Evolutionary conservation across 2,329 filamentous ascomycete genomes (phyloP), one percentile per base, ranked within the genome.

Genomic region (Claviceps fusiformis): DNA sequence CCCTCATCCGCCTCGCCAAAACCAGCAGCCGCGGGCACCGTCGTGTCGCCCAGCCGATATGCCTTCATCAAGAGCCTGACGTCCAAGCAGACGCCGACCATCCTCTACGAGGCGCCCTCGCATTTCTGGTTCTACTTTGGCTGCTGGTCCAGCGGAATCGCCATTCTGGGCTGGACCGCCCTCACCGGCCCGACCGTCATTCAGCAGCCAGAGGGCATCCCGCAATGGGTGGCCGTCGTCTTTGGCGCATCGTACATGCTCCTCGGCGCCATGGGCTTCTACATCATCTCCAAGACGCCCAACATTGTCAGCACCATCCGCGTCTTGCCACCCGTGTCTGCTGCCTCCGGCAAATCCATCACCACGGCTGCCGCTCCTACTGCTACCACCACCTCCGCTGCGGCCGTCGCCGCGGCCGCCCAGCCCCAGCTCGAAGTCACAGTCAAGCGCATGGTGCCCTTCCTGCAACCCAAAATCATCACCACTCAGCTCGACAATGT

Each of bases 71-170:
- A 76, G 58, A 76, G 74, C 57, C 74, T 88, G 43, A 77, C 80
- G 15, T 71, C 72, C 56, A 78, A 80, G 59, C 63, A 74, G n/a
- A 69, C 73, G 1, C 74, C 78, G 5, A 81, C 84, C 8, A 68
- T 79, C 3, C 73, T 89, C 47, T 89, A 86, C 71, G 74, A 83
- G 62, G 77, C 79, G 1, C 81, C 81, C 15, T 81, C 82, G 1
- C 83, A 87, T 62, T 77, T 78, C 55, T 75, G 76, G 68, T 85
- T 83, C 66, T 75, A 85, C 58, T 64, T 79, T 60, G 78, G 79
- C 49, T 80, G 80, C 63, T 83, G 83, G 67, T 66, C 71, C 15
- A 76, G 79, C 31, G 78, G 78, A 2, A 57, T 73, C 27, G 77
- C 63, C 8, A 66, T 72, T 35, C 57, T 72, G 19, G 56, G 60